phyloP scores from a whole-genome alignment of 2,329 filamentous ascomycete genomes.

The Rhynchosporium agropyri region DNA sequence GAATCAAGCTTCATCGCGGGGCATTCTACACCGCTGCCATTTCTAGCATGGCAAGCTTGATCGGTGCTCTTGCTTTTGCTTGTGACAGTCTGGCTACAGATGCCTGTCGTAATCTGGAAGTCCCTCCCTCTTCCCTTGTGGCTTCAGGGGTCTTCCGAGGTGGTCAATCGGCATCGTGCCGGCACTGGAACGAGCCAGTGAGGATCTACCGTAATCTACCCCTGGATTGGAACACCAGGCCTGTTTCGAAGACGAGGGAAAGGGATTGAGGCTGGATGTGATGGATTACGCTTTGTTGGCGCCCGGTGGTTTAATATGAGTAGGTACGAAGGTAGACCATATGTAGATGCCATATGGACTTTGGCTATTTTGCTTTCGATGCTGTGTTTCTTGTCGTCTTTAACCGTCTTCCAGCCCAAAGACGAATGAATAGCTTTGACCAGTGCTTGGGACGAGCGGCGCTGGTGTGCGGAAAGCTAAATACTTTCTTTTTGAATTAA shows the following conservation, averaged over 20 bases:
- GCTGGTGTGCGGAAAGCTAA: neutral
- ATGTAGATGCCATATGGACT: neutral
- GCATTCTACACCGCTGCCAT: slow-evolving; percentile 14
- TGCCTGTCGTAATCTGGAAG: neutral
- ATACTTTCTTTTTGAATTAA: neutral
- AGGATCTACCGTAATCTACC: neutral
- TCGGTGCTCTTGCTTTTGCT: neutral
- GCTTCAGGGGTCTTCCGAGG: slow-evolving; percentile 13
- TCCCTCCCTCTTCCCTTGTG: neutral
- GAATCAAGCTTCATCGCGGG: slow-evolving; percentile 12
- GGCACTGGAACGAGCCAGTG: neutral
- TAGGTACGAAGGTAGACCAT: slow-evolving; percentile 11
- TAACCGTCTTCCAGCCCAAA: neutral
- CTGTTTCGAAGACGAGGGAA: slow-evolving; percentile 11
- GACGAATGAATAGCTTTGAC: neutral
- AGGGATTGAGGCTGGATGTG: neutral
- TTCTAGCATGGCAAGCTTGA: slow-evolving; percentile 2
- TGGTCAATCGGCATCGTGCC: neutral
- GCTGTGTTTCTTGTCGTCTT: neutral
- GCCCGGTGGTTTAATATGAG: neutral
- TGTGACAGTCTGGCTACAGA: neutral
- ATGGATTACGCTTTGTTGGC: slow-evolving; percentile 2
- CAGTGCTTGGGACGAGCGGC: slow-evolving; percentile 6
- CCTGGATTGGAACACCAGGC: slow-evolving; percentile 14
- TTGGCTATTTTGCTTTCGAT: neutral